A percentile compares a stretch with the other conserved stretches of the same genome.
Conservation (phyloP, 2,329 filamentous ascomycete genomes). For the Claviceps spartinae region DNA sequence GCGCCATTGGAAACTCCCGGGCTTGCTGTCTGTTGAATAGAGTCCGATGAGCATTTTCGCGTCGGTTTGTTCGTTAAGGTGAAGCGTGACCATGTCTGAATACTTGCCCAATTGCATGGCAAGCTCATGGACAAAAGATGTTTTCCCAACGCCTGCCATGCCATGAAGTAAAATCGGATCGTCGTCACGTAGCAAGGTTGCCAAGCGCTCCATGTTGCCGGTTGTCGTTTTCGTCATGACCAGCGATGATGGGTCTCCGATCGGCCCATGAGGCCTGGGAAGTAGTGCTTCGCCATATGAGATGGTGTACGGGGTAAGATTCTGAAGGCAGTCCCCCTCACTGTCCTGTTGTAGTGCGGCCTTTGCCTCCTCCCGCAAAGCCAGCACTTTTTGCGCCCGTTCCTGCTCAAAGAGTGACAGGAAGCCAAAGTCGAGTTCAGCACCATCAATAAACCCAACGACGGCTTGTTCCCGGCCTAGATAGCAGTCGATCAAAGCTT, state of each 20-base stretch:
- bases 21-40: conserved; percentile 78
- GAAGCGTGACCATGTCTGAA: conserved; percentile 76
- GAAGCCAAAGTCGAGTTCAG: conserved; percentile 66
- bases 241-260: conserved; percentile 34
- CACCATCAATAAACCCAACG: conserved; percentile 61
- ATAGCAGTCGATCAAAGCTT: conserved; percentile 55
- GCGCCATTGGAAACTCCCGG: conserved; percentile 84
- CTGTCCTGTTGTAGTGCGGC: conserved; percentile 7
- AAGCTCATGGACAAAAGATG: conserved; percentile 68
- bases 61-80: conserved; percentile 96
- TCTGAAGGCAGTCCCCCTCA: conserved; percentile 16
- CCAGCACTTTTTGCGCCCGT: conserved; percentile 32
- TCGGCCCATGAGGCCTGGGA: conserved; percentile 42
- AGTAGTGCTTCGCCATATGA: conserved; percentile 55
- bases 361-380: conserved; percentile 26
- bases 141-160: conserved; percentile 80
- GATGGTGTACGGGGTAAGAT: conserved; percentile 46
- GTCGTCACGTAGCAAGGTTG: conserved; percentile 48
- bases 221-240: conserved; percentile 61
- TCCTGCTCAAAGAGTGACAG: conserved; percentile 44
- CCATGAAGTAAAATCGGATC: conserved; percentile 73
- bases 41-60: conserved; percentile 91
- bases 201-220: conserved; percentile 57
- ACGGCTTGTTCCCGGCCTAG: conserved; percentile 48
- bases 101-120: conserved; percentile 69